These are phyloP conservation scores for Claviceps africana DNA, from an alignment of 2,329 filamentous ascomycete genomes.

Conservation along the genomic window DNA sequence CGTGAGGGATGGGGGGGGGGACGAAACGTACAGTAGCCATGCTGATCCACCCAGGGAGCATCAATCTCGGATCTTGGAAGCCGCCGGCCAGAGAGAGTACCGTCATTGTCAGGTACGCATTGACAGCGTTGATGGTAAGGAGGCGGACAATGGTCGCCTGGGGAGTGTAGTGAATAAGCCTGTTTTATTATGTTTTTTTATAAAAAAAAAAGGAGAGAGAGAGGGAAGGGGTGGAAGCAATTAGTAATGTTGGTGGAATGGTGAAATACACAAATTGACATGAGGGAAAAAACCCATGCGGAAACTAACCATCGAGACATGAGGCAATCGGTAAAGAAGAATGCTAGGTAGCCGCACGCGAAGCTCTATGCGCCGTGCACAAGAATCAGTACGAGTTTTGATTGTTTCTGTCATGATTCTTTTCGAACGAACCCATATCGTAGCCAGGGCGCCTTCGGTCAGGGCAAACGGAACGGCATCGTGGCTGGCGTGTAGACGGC, in stretches of 20 bases:
- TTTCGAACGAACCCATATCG: constrained; percentile 51
- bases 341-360: constrained; percentile 64
- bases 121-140: constrained; percentile 58
- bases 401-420: no score
- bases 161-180: constrained; percentile 75
- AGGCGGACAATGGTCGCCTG: constrained; percentile 69
- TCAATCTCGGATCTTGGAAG: constrained; percentile 53
- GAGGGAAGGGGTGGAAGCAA: no score
- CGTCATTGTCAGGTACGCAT: constrained; percentile 61
- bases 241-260: neutral
- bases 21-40: constrained; percentile 50
- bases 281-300: neutral
- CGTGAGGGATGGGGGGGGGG: neutral
- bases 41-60: constrained; percentile 64
- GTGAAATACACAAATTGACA: no score
- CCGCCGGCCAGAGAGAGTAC: constrained; percentile 57
- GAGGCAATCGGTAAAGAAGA: constrained; percentile 72
- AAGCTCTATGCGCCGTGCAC: constrained; percentile 40
- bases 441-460: constrained; percentile 56
- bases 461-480: constrained; percentile 25
- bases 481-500: constrained; percentile 3
- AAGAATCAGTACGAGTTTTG: neutral
- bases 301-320: constrained; percentile 61
- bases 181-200: constrained; percentile 15
- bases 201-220: neutral